These are phyloP conservation scores for Backusella tarrabulga DNA, from an alignment of 192 early-diverging fungal genomes.

Conservation along the genomic window DNA sequence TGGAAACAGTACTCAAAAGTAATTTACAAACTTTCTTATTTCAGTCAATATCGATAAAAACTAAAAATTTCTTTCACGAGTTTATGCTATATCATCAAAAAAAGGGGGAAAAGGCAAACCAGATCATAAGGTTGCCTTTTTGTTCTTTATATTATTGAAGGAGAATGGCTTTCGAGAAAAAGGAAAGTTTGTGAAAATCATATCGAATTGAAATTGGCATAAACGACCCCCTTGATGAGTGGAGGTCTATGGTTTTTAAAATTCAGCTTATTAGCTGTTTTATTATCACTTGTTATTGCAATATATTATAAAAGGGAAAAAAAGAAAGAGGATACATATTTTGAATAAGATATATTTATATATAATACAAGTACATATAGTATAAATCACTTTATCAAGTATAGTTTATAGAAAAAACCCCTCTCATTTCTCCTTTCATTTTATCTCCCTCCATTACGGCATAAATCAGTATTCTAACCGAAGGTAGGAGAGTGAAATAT, in stretches of 20 bases:
- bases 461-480: constrained; percentile 7
- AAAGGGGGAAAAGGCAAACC: background rate
- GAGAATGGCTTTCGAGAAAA: background rate
- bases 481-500: background rate
- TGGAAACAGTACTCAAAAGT: background rate
- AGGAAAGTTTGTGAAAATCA: constrained; percentile 5
- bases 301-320: background rate
- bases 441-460: background rate
- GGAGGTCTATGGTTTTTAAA: background rate
- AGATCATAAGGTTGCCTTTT: background rate
- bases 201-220: constrained; percentile 4
- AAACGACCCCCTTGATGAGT: background rate
- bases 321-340: background rate
- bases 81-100: background rate
- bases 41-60: background rate
- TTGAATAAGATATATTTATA: background rate
- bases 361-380: background rate
- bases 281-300: background rate
- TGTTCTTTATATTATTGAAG: background rate
- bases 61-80: background rate
- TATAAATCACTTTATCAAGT: constrained; percentile 1
- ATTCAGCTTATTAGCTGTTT: background rate
- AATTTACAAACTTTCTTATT: background rate
- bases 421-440: background rate
- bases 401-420: background rate